Evolutionary conservation across 23 red algal genomes (phyloP).

Genomic region (Gracilaria vermiculophylla): DNA sequence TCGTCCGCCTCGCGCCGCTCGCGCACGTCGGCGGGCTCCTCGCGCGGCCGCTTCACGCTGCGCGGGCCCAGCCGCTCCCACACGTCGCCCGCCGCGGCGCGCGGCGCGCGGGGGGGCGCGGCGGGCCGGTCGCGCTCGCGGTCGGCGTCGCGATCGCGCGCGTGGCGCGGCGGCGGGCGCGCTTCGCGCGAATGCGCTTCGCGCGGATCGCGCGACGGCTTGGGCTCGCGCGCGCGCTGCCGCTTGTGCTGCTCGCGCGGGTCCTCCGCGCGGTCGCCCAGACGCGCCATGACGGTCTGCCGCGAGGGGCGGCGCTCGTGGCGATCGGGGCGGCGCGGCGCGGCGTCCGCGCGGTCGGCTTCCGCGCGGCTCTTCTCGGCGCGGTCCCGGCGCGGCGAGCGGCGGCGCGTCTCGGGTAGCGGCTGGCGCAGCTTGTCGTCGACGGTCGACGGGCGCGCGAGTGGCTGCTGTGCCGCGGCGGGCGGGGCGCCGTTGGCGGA

Average conservation of each 20-base stretch:
- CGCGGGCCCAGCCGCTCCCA: constrained; percentile 12
- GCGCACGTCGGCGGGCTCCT: constrained; percentile 1
- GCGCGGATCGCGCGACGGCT: constrained; percentile 6
- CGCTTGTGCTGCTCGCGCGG: neutral
- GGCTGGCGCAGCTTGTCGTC: constrained; percentile 12
- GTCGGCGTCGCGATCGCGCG: neutral
- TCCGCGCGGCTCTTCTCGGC: neutral
- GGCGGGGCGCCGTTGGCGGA: neutral
- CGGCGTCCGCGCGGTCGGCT: neutral
- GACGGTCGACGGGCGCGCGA: neutral
- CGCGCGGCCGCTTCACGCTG: neutral
- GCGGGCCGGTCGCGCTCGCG: constrained; percentile 11
- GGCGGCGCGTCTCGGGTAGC: neutral
- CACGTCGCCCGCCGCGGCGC: neutral
- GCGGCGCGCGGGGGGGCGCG: neutral
- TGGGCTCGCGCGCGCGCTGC: constrained; percentile 1
- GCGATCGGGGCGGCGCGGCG: neutral
- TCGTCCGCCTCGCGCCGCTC: neutral
- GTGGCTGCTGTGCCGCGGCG: neutral
- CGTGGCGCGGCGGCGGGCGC: neutral
- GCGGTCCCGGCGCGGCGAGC: constrained; percentile 14
- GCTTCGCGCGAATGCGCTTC: constrained; percentile 7
- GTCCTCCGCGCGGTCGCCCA: constrained; percentile 19
- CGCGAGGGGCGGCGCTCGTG: neutral
- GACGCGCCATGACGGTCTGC: constrained; percentile 8